These are phyloP conservation scores for Fraxinus ornus DNA, from an alignment of 305 asterid species.

Conservation along the genomic window DNA sequence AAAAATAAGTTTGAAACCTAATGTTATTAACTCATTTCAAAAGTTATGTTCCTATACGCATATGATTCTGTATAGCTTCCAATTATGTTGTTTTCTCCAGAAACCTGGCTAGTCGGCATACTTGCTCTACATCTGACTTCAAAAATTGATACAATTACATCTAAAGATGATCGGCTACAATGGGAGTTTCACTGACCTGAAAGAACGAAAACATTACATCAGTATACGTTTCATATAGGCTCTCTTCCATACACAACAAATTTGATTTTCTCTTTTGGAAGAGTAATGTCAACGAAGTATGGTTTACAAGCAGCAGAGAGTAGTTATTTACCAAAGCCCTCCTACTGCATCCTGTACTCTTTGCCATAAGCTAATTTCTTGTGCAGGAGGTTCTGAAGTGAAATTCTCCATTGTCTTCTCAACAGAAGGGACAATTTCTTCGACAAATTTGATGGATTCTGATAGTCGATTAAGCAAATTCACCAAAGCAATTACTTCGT, in stretches of 20 bases:
- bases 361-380: constrained; percentile 37
- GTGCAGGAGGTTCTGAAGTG: constrained; percentile 39
- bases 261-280: constrained; percentile 18
- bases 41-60: neutral
- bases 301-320: constrained; percentile 4
- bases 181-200: constrained; percentile 33
- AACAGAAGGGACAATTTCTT: constrained; percentile 55
- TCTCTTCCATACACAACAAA: constrained; percentile 1
- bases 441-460: constrained; percentile 53
- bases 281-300: neutral
- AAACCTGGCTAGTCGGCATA: constrained; percentile 13
- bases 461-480: constrained; percentile 82
- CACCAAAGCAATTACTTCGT: constrained; percentile 86
- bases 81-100: constrained; percentile 1
- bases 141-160: constrained; percentile 24
- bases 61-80: constrained; percentile 3
- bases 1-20: neutral
- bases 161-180: constrained; percentile 19
- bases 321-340: constrained; percentile 39
- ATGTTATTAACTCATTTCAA: too few relatives aligned
- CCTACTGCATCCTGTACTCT: constrained; percentile 38
- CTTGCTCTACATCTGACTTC: constrained; percentile 21
- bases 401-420: constrained; percentile 50
- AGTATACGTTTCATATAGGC: neutral
- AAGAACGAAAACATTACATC: constrained; percentile 12